Base-by-base conservation (phyloP, 768 basidiomycete species). In the Albatrellus ellisii region DNA sequence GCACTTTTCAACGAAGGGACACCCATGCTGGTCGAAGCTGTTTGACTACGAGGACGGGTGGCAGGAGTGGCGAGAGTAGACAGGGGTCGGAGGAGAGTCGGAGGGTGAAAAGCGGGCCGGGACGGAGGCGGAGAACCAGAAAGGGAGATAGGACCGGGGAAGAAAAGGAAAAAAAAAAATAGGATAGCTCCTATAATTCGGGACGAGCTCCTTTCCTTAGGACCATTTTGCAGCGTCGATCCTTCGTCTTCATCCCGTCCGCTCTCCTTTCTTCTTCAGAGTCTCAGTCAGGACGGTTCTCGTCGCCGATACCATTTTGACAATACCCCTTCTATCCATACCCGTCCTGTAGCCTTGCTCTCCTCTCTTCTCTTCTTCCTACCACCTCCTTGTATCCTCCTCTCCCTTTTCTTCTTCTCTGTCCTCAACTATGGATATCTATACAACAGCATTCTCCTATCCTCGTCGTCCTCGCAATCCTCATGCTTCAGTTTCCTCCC, bases 391-490 rank as follows among this genome's bases (percentile, higher is more conserved):
- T 52, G 52, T 54, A 47, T 47, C 41, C 53, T 39, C 44, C 37
- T 54, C 52, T 18, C 14, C 21, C 35, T 46, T 53, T 47, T 50
- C 33, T 42, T 46, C 29, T 21, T 25, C 28, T 45, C 29, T 39
- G 40, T 46, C 33, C 42, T 47, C 53, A 49, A 53, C 56, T 50
- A 92, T 95, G 91, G 91, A 95, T 60, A 77, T 92, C 59, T 94
- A 92, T 74, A 86, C 89, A 42, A 86, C 87, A 52, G 86, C 89
- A 56, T 92, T 95, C 72, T 81, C 81, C 53, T 83, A 85, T 66
- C 88, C 89, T 56, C 82, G 85, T 67, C 71, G 81, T 59, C 72
- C 79, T 57, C 78, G 78, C 56, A 73, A 73, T 62, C 63, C 69
- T 66, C 75, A 72, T 62, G 74, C 77, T 45, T 64, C 72, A 41